Base-by-base conservation (phyloP, 768 basidiomycete genomes). In the Wakefieldia striispora region DNA sequence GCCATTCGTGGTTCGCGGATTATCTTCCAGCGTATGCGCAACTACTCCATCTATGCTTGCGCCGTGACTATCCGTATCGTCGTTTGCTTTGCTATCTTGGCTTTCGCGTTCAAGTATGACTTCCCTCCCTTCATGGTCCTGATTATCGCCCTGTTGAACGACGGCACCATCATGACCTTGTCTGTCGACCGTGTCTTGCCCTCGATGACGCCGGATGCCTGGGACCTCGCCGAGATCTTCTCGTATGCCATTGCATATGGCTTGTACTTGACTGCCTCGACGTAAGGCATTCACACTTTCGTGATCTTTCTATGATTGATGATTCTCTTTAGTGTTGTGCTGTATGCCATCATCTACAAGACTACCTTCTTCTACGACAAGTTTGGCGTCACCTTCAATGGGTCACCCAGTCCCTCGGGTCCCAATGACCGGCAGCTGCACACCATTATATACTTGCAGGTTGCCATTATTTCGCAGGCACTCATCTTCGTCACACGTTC, bases 81-180 rank as follows among this genome's bases (percentile, higher is more conserved):
- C 58, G 90, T 97, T 59, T 95, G 91, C 73, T 97, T 98, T 73
- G 84, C 93, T 54, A 85, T 97, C 75, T 78, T 98, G 67, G 90
- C 91, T 38, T 97, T 97, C 70, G 86, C 86, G 31, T 98, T 94
- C 85, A 83, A 86, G 77, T 94, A 95, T 73, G 89, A 97, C 72
- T 98, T 98, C 92, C 95, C 95, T 58, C 93, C 95, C 12, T 98
- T 98, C 83, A 98, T 97, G 95, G 84, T 98, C 59, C 88, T 98
- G 69, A 91, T 97, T 70, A 94, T 98, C 58, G 95, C 95, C 50
- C 80, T 97, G 33, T 76, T 97, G 60, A 98, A 98, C 71, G 95
- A 98, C 67, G 95, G 95, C 67, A 97, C 95, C 55, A 97, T 98
- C 80, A 97, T 98, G 94, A 98, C 95, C 7, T 79, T 97, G 50